These are phyloP conservation scores for Ceratorhiza oryzae-sativae DNA, from an alignment of 1,284 basidiomycete species.

Conservation along the genomic window DNA sequence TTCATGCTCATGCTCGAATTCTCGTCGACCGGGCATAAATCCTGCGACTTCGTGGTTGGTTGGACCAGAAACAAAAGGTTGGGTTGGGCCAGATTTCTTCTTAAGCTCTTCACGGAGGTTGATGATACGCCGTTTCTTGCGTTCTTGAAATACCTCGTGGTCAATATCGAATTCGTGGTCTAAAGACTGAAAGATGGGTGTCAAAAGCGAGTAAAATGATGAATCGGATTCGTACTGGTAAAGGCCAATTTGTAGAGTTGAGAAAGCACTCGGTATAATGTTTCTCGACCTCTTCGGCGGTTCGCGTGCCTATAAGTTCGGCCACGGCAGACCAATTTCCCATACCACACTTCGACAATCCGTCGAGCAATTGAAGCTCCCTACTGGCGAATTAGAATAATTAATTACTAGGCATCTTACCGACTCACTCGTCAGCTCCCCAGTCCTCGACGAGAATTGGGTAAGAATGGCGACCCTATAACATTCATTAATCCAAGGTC, in stretches of 20 bases:
- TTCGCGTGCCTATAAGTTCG: conserved; percentile 93
- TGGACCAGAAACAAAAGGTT: conserved; percentile 90
- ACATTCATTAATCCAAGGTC: neutral
- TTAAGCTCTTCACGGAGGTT: conserved; percentile 50
- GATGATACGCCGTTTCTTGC: conserved; percentile 86
- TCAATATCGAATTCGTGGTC: conserved; percentile 83
- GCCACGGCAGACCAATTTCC: conserved; percentile 99
- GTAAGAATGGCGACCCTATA: conserved; percentile 91
- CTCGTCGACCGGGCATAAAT: conserved; percentile 94
- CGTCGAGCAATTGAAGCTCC: conserved; percentile 91
- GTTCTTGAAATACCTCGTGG: conserved; percentile 82
- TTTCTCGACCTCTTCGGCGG: conserved; percentile 91
- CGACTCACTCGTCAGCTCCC: conserved; percentile 93
- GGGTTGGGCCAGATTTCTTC: conserved; percentile 20
- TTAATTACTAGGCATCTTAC: neutral
- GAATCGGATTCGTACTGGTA: conserved; percentile 64
- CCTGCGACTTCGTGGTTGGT: conserved; percentile 93
- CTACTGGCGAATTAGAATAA: conserved; percentile 52
- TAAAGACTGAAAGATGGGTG: conserved; percentile 46
- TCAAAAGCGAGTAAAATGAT: neutral
- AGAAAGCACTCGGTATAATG: conserved; percentile 91
- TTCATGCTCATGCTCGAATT: conserved; percentile 97
- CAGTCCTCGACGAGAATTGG: conserved; percentile 96
- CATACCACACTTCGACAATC: conserved; percentile 86
- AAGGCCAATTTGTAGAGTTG: conserved; percentile 76